Base-by-base conservation (phyloP, 495 filamentous ascomycete genomes). In the Cenococcum geophilum region DNA sequence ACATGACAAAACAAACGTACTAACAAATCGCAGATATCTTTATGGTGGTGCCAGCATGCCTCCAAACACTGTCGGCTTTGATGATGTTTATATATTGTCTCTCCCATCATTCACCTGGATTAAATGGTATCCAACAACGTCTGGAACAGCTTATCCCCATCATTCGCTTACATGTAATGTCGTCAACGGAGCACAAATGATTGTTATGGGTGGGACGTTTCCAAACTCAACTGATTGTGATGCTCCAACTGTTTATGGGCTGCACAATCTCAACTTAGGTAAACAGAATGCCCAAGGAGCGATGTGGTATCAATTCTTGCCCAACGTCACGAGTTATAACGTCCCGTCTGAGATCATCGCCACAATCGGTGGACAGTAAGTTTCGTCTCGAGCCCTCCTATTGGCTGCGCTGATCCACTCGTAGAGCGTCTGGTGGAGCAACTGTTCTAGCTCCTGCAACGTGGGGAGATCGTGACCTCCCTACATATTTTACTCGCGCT, bases 61-160 rank as follows among this genome's bases (percentile, higher is more conserved):
- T 4, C 69, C 66, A 74, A 42, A 70, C 60, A 66, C 65, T 8
- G 52, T 70, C 20, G 79, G 77, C 11, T 81, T 73, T 63, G 80
- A 81, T 62, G 82, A 85, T 70, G 75, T 84, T n/a, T 83, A 79
- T 52, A 77, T 83, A 34, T 73, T 85, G 16, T 75, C 75, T 52
- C 66, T 85, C 10, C 82, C 82, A 23, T 72, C 70, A 0, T 72
- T 84, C 63, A 73, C 69, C 25, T 85, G 82, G 82, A 77, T 80
- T 42, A 78, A 78, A 53, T 72, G 76, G 58, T 78, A 72, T 57
- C 71, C 73, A 5, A 64, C 67, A 27, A 60, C 69, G 52, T 65
- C 67, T 23, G 69, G 68, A 4, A 34, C 65, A 55, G 63, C 66
- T 11, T 71, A 35, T 27, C 77, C 77, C 11, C 79, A 82, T 57